These are phyloP conservation scores for Calocybe gambosa DNA, from an alignment of 1,284 basidiomycete species.

Conservation along the genomic window DNA sequence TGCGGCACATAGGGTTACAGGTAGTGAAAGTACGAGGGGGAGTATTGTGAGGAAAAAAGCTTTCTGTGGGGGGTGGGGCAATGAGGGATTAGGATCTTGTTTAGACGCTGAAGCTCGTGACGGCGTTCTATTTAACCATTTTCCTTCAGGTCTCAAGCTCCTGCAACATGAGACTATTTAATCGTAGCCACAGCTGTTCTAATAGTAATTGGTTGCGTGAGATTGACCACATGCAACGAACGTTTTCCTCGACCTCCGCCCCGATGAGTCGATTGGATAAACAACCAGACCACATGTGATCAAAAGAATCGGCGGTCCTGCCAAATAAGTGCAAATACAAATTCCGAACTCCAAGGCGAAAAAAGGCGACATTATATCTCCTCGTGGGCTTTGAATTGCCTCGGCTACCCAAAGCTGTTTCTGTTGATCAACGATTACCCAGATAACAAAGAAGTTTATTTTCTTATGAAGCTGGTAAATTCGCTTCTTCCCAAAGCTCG, in stretches of 20 bases:
- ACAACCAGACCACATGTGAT: constrained; percentile 16
- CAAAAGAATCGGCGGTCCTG: constrained; percentile 8
- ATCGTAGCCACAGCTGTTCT: constrained; percentile 23
- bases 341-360: constrained; percentile 11
- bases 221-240: constrained; percentile 24
- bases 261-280: constrained; percentile 23
- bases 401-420: constrained; percentile 1
- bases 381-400: constrained; percentile 6
- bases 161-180: constrained; percentile 21
- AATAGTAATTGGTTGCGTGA: constrained; percentile 19
- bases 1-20: constrained; percentile 41
- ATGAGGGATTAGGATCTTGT: constrained; percentile 7
- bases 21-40: neutral
- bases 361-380: constrained; percentile 8
- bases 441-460: constrained; percentile 11
- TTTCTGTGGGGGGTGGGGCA: constrained; percentile 2
- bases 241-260: constrained; percentile 23
- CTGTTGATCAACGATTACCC: neutral
- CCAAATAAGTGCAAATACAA: constrained; percentile 4
- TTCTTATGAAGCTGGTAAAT: neutral
- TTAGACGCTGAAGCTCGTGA: constrained; percentile 3
- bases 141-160: constrained; percentile 16
- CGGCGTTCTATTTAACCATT: constrained; percentile 17
- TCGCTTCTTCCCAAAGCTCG: neutral
- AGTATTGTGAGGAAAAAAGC: neutral